Evolutionary conservation across 495 filamentous ascomycete genomes (phyloP), one percentile per base, ranked within the genome.

Genomic region (Talaromyces ruber): DNA sequence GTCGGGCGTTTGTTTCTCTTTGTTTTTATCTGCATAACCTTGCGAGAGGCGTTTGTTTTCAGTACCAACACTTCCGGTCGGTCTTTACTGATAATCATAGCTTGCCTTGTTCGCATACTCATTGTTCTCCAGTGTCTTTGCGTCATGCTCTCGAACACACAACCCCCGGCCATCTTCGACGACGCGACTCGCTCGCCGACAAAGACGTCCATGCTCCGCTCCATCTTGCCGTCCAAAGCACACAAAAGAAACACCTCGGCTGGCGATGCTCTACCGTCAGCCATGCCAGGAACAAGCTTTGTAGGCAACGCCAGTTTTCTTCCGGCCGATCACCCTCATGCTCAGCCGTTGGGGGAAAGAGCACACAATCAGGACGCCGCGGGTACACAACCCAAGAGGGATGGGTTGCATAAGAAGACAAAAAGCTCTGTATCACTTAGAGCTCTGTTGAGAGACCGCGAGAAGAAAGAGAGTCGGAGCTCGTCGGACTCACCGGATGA

Each of bases 401-500:
- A 65, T 45, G 60, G 71, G 37, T 56, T 82, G 47, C 77, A 84
- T 64, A 91, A 89, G 76, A 87, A 83, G 64, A 84, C 82, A 0
- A 84, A 88, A 65, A 86, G 86, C 62, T 82, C 84, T 21, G 80
- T 89, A 0, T 89, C 88, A 14, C 71, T 91, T 50, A 88, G 84
- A 64, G 80, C 86, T 0, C 68, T 86, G 12, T 74, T 76, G 47
- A 76, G 72, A 64, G 84, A 88, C 53, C 79, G 77, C 72, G 74
- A 82, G 61, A 81, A 85, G 69, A 75, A 72, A 63, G 73, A 82
- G 70, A 73, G 65, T 74, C 82, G 66, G 7, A 25, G 29, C 9
- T 76, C 76, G 56, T 73, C 71, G 53, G 80, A 82, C 47, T 66
- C 63, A 6, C 22, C 51, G 16, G 66, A 70, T 22, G 71, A 71